Percentiles rank a stretch among this genome's conserved stretches.
Conservation (phyloP, 2,329 filamentous ascomycete genomes). For the Mycosphaerella sp. region DNA sequence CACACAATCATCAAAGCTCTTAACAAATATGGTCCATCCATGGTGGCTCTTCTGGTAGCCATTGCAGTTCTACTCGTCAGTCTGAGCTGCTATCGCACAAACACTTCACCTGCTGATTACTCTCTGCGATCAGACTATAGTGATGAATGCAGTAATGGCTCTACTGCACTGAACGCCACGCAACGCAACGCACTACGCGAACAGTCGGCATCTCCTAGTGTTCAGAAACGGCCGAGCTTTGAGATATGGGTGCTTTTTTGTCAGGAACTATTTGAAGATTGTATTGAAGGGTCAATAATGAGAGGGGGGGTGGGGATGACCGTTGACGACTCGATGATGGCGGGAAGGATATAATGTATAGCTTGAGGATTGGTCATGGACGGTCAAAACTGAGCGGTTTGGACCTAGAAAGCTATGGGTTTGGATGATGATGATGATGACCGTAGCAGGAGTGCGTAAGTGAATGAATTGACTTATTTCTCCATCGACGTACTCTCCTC, state of each 20-base stretch:
- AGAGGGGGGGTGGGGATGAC: no score
- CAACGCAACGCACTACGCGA: no score
- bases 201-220: not conserved
- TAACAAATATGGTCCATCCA: slow-evolving; percentile 4
- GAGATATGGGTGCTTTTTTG: not conserved
- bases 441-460: not conserved
- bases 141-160: slow-evolving; percentile 6
- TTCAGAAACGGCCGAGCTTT: not conserved
- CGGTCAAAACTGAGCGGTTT: no score
- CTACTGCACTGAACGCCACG: not conserved
- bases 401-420: not conserved
- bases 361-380: no score
- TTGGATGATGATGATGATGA: not conserved
- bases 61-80: slow-evolving; percentile 4
- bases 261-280: no score
- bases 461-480: not conserved
- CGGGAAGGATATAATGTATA: no score
- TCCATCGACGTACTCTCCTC: no score
- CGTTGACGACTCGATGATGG: no score
- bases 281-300: no score
- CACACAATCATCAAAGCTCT: no score
- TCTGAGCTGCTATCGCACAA: no score
- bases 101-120: not conserved
- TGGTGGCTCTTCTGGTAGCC: slow-evolving; percentile 11
- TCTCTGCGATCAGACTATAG: not conserved